These are phyloP conservation scores for Acanthamoeba quina DNA, from an alignment of 208 protist genomes.

Conservation along the genomic window DNA sequence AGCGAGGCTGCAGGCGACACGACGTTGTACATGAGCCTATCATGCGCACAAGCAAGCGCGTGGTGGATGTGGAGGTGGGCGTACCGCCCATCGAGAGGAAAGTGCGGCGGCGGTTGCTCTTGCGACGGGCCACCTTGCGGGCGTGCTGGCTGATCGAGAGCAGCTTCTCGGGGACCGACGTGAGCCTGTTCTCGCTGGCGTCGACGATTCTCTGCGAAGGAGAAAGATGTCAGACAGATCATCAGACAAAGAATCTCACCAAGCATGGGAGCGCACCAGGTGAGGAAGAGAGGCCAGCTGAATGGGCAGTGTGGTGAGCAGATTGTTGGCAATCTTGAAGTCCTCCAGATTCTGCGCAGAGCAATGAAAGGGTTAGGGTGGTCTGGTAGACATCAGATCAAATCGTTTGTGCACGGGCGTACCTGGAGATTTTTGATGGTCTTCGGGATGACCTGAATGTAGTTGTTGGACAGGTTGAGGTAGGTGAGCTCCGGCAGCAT, in stretches of 20 bases:
- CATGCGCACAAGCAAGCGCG: neutral
- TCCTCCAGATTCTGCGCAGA: conserved; percentile 17
- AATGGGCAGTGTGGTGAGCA: conserved; percentile 19
- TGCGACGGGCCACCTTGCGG: conserved; percentile 43
- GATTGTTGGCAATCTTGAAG: conserved; percentile 61
- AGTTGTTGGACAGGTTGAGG: conserved; percentile 67
- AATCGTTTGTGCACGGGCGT: neutral
- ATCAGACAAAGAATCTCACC: too few species aligned
- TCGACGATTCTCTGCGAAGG: neutral
- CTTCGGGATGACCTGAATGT: conserved; percentile 58
- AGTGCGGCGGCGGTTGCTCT: conserved; percentile 29
- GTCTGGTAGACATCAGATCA: neutral
- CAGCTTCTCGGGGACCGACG: conserved; percentile 48
- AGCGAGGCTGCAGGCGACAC: conserved; percentile 22
- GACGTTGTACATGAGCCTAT: neutral
- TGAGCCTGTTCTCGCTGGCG: conserved; percentile 53
- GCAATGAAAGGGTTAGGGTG: neutral
- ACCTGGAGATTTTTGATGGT: conserved; percentile 65
- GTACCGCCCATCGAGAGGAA: conserved; percentile 54
- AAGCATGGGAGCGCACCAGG: neutral
- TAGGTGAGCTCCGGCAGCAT: conserved; percentile 57
- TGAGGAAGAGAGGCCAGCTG: conserved; percentile 53
- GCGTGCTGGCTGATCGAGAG: conserved; percentile 55
- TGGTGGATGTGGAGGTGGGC: neutral
- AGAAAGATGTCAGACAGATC: too few species aligned